phyloP scores from a whole-genome alignment of 805 yeast genomes.

The Soucietia sequanensis region DNA sequence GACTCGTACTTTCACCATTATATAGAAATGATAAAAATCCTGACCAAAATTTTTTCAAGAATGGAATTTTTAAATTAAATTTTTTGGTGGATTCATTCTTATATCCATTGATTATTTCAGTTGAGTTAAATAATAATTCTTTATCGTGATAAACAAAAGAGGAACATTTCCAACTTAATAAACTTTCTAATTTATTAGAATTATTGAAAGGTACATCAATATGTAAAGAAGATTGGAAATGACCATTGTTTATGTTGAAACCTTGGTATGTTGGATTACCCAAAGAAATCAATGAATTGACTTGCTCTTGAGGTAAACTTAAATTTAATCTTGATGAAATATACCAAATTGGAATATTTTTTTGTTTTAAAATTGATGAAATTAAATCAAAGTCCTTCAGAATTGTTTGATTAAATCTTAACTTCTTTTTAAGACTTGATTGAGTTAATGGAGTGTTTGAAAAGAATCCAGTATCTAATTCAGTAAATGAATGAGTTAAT shows the following conservation, averaged over 20 bases:
- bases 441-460: conserved; percentile 3
- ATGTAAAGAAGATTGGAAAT: conserved; percentile 23
- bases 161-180: conserved; percentile 29
- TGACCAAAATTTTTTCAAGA: conserved; percentile 36
- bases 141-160: conserved; percentile 20
- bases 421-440: conserved; percentile 5
- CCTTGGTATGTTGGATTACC: conserved; percentile 3
- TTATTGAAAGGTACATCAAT: conserved; percentile 12
- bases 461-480: conserved; percentile 4
- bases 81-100: conserved; percentile 9
- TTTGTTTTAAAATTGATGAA: conserved; percentile 4
- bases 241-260: conserved; percentile 17
- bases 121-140: conserved; percentile 18
- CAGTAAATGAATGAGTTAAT: conserved; percentile 8
- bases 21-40: conserved; percentile 35
- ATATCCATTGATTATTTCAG: conserved; percentile 35
- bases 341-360: conserved; percentile 17
- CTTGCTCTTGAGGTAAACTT: background rate
- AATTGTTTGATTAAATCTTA: conserved; percentile 4
- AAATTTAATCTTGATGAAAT: conserved; percentile 15
- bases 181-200: conserved; percentile 6
- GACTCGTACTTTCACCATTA: conserved; percentile 26
- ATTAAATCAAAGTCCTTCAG: conserved; percentile 2
- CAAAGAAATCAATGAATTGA: background rate
- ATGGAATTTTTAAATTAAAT: conserved; percentile 33